Evolutionary conservation across 2,329 filamentous ascomycete species (phyloP).

Genomic region (Cryphonectria carpinicola): DNA sequence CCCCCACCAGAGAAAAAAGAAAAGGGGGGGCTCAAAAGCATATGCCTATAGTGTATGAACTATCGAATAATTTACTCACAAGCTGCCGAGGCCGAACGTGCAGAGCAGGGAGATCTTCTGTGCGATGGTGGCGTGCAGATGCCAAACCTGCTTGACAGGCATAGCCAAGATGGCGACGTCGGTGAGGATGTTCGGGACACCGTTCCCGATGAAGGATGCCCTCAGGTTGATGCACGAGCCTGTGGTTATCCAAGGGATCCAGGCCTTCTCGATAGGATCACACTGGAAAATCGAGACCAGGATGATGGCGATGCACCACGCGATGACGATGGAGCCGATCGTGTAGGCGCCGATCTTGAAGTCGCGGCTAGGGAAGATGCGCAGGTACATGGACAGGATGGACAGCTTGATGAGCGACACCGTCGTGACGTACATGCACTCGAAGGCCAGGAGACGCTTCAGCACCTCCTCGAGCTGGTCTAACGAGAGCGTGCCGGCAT

Average conservation of each 20-base stretch:
- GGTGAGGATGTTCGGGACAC: conserved; percentile 46
- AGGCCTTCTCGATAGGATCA: conserved; percentile 43
- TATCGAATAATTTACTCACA: conserved; percentile 35
- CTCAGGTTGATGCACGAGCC: conserved; percentile 46
- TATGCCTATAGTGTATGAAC: not conserved
- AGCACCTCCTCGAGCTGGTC: conserved; percentile 31
- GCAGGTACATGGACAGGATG: conserved; percentile 35
- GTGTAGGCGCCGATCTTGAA: conserved; percentile 30
- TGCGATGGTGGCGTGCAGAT: conserved; percentile 24
- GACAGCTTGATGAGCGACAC: conserved; percentile 33
- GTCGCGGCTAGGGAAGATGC: conserved; percentile 34
- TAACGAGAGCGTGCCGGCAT: conserved; percentile 18
- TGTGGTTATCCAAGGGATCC: conserved; percentile 36
- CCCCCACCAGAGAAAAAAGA: not conserved
- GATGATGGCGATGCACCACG: conserved; percentile 34
- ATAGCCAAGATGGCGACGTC: conserved; percentile 42
- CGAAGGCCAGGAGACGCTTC: conserved; percentile 28
- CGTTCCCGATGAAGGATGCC: conserved; percentile 48
- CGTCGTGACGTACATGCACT: conserved; percentile 30
- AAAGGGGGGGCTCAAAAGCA: not conserved
- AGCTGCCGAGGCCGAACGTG: conserved; percentile 36
- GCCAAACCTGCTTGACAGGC: conserved; percentile 31
- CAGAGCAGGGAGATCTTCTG: conserved; percentile 24
- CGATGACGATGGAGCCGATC: conserved; percentile 28
- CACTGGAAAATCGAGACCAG: conserved; percentile 43